Percentiles rank a stretch among this genome's conserved stretches.
These are phyloP conservation scores for Pseudocercospora vitis DNA, from an alignment of 2,329 filamentous ascomycete genomes.

Conservation along the genomic window DNA sequence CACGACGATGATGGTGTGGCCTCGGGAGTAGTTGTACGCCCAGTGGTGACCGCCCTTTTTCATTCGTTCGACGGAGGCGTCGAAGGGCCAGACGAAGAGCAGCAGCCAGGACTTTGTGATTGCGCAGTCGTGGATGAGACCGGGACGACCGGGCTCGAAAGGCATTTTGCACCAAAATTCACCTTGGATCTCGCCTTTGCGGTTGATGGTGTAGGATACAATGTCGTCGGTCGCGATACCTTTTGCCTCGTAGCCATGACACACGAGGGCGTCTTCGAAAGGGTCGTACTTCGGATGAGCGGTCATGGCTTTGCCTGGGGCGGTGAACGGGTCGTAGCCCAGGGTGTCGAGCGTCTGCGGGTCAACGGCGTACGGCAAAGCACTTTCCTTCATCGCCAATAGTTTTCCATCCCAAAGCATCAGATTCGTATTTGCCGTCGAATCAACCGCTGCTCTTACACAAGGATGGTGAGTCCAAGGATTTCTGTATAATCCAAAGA, in stretches of 20 bases:
- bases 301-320: conserved; percentile 44
- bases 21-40: conserved; percentile 37
- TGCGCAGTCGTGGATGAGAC: conserved; percentile 44
- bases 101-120: conserved; percentile 45
- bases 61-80: conserved; percentile 38
- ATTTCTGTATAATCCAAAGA: conserved; percentile 60
- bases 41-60: conserved; percentile 44
- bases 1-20: conserved; percentile 29
- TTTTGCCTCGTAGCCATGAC: conserved; percentile 45
- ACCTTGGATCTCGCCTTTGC: conserved; percentile 40
- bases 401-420: conserved; percentile 57
- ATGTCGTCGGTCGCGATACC: conserved; percentile 40
- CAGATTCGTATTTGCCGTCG: conserved; percentile 60
- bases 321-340: conserved; percentile 43
- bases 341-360: conserved; percentile 44
- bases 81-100: conserved; percentile 41
- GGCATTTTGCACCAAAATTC: conserved; percentile 45
- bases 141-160: conserved; percentile 32
- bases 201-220: conserved; percentile 43
- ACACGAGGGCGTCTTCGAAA: conserved; percentile 44
- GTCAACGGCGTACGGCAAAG: conserved; percentile 43
- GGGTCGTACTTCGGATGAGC: conserved; percentile 50
- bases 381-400: conserved; percentile 54
- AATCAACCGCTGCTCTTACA: conserved; percentile 45
- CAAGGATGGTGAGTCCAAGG: conserved; percentile 50